Evolutionary conservation across 352 stramenopile genomes (phyloP).

Genomic region (Globisporangium takayamanum): DNA sequence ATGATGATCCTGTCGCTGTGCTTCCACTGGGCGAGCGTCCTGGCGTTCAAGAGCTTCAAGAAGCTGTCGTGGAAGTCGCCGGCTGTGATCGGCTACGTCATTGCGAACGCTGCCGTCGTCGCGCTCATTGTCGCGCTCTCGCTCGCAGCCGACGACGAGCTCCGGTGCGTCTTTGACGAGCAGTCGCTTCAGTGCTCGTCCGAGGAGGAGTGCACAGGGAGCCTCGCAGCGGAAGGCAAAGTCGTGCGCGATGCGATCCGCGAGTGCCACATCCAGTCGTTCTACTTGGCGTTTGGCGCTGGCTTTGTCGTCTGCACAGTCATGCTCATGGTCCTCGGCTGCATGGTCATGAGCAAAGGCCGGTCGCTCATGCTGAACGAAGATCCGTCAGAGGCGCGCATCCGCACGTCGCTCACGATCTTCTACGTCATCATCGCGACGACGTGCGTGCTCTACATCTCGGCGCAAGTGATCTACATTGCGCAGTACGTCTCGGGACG

Average conservation of each 20-base stretch:
- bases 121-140: constrained; percentile 63
- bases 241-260: constrained; percentile 65
- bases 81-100: constrained; percentile 62
- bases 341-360: constrained; percentile 83
- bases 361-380: constrained; percentile 84
- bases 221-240: constrained; percentile 57
- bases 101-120: constrained; percentile 57
- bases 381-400: constrained; percentile 72
- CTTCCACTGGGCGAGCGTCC: constrained; percentile 81
- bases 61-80: constrained; percentile 80
- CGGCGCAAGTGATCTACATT: constrained; percentile 84
- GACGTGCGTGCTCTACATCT: constrained; percentile 83
- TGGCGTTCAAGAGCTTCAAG: constrained; percentile 85
- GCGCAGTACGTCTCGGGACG: constrained; percentile 70
- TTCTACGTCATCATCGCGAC: constrained; percentile 87
- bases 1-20: constrained; percentile 86
- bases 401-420: constrained; percentile 80
- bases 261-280: constrained; percentile 70
- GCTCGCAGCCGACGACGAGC: constrained; percentile 37
- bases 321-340: constrained; percentile 80
- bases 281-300: constrained; percentile 69
- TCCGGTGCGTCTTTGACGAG: constrained; percentile 70
- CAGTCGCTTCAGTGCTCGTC: constrained; percentile 51
- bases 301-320: constrained; percentile 83
- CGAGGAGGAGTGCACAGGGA: constrained; percentile 40